Evolutionary conservation across 805 yeast genomes (phyloP).

Genomic region (Yamadazyma laniorum): DNA sequence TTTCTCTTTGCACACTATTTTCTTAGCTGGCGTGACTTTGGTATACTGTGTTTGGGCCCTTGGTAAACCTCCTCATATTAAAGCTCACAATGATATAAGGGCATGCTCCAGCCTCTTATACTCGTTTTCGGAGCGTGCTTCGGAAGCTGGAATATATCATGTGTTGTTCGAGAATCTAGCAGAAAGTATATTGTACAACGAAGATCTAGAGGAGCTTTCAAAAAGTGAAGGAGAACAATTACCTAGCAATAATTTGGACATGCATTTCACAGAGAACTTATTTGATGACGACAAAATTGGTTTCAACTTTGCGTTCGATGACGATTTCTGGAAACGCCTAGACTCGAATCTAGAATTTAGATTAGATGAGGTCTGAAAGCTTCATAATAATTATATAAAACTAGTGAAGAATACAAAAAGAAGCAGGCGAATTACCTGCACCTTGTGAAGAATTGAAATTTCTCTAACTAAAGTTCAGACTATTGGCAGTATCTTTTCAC

Average conservation of each 20-base stretch:
- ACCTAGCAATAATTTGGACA: not conserved
- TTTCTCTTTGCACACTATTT: constrained; percentile 12
- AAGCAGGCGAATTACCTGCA: no score
- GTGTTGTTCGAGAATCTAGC: constrained; percentile 22
- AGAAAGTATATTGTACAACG: constrained; percentile 16
- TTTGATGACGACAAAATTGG: constrained; percentile 3
- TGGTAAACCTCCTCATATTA: constrained; percentile 10
- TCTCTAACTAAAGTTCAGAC: not conserved
- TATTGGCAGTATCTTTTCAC: not conserved
- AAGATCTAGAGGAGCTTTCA: constrained; percentile 6
- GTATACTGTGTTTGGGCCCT: constrained; percentile 20
- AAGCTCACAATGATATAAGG: constrained; percentile 21
- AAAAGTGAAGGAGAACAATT: not conserved
- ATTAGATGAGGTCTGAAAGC: no score
- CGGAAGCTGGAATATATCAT: constrained; percentile 23
- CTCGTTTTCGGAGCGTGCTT: constrained; percentile 24
- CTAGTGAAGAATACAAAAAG: no score
- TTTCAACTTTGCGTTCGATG: constrained; percentile 14
- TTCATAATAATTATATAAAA: no score
- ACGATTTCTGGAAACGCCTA: constrained; percentile 12
- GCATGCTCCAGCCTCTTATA: constrained; percentile 24
- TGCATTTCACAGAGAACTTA: not conserved
- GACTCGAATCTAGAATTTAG: constrained; percentile 4
- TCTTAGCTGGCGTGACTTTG: constrained; percentile 23
- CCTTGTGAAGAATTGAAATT: not conserved